phyloP scores from a whole-genome alignment of 805 yeast species.

The Metschnikowia continentalis region DNA sequence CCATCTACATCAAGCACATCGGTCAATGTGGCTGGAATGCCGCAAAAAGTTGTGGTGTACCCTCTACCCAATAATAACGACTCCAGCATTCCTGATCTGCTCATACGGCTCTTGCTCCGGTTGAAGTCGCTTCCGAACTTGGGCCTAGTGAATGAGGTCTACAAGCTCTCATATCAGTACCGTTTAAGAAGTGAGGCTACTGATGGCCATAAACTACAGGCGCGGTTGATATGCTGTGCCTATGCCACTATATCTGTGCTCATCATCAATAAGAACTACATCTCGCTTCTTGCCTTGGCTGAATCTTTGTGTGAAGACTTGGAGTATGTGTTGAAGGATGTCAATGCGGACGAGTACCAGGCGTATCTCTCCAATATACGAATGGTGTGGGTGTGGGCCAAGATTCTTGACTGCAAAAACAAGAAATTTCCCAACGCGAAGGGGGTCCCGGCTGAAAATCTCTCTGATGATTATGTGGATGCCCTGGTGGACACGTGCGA shows the following conservation, averaged over 20 bases:
- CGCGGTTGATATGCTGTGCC: constrained; percentile 27
- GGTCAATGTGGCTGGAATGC: not conserved
- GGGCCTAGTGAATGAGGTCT: constrained; percentile 40
- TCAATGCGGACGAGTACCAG: not conserved
- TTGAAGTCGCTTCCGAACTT: constrained; percentile 42
- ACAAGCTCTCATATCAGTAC: constrained; percentile 38
- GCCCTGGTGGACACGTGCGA: constrained; percentile 5
- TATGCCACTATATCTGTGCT: constrained; percentile 31
- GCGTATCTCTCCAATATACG: constrained; percentile 21
- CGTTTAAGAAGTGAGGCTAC: constrained; percentile 18
- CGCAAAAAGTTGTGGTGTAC: constrained; percentile 15
- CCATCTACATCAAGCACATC: not conserved
- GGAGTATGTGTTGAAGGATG: not conserved
- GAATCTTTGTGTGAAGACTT: constrained; percentile 17
- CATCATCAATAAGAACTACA: constrained; percentile 27
- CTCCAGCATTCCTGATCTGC: constrained; percentile 22
- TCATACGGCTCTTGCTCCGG: constrained; percentile 33
- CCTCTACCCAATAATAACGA: constrained; percentile 38
- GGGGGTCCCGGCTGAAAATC: not conserved
- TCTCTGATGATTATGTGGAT: not conserved
- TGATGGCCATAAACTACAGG: constrained; percentile 15
- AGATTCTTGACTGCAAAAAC: constrained; percentile 1
- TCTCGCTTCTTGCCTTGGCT: constrained; percentile 26
- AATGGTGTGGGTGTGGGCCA: constrained; percentile 18
- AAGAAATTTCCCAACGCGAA: not conserved